A percentile compares a stretch with the other conserved stretches of the same genome.
These are phyloP conservation scores for Setaria italica DNA, from an alignment of 202 grass and related monocot genomes.

Conservation along the genomic window DNA sequence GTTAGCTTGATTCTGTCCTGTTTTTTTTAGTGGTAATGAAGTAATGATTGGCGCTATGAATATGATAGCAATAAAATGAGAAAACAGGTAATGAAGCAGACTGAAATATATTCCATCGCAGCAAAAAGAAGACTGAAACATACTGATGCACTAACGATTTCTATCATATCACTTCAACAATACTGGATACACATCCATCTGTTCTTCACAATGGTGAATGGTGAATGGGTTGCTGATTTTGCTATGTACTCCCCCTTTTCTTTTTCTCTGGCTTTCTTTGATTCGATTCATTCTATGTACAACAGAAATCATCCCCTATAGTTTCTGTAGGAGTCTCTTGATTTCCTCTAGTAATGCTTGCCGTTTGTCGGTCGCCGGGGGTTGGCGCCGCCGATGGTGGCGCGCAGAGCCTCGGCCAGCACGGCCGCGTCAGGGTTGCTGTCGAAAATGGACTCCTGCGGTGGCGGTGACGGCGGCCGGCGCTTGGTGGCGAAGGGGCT, in stretches of 20 bases:
- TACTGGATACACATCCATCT: constrained; percentile 24
- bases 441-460: constrained; percentile 48
- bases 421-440: constrained; percentile 57
- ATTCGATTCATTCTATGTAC: constrained; percentile 51
- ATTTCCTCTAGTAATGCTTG: constrained; percentile 53
- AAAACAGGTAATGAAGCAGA: neutral
- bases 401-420: constrained; percentile 49
- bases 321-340: constrained; percentile 13
- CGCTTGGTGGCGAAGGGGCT: constrained; percentile 61
- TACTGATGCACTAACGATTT: constrained; percentile 35
- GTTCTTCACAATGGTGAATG: constrained; percentile 43
- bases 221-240: constrained; percentile 34
- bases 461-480: constrained; percentile 50
- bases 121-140: neutral
- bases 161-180: constrained; percentile 36
- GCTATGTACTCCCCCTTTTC: constrained; percentile 36
- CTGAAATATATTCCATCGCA: neutral
- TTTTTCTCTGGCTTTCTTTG: constrained; percentile 18
- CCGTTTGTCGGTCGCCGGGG: constrained; percentile 46
- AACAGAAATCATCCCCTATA: constrained; percentile 42
- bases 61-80: constrained; percentile 40
- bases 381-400: constrained; percentile 38
- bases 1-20: neutral
- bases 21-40: constrained; percentile 26
- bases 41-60: constrained; percentile 50